Evolutionary conservation across 2,329 filamentous ascomycete genomes (phyloP), one percentile per base, ranked within the genome.

Genomic region (Sodiomyces alkalinus): DNA sequence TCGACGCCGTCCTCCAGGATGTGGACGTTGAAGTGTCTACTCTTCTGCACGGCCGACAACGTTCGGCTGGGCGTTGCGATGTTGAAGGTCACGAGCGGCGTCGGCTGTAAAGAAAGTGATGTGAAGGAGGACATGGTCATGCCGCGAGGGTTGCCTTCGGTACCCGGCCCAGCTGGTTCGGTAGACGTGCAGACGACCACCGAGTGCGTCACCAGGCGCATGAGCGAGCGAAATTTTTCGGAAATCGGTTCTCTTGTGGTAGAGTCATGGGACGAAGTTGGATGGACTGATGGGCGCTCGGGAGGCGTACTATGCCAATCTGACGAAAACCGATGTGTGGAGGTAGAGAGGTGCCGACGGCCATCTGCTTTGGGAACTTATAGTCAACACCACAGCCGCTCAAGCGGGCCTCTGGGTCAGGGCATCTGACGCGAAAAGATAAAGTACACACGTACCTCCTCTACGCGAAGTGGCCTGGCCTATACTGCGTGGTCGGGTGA

Each of bases 61-160:
- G 68, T 72, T 9, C 62, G 58, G 42, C 64, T 70, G 13, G 68
- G 68, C 17, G 60, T 55, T 15, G 58, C 57, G 27, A 73, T 55
- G 48, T 73, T 73, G 53, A 74, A 72, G 1, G 59, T 62, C 6
- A 74, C 47, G 8, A 65, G 49, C 1, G 67, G 66, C 16, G 48
- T 53, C 0, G 67, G 66, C n/a, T 43, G 38, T 12, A 72, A 52
- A 11, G 62, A 58, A 16, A 74, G 47, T 0, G 65, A 69, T 3
- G 67, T 67, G 36, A 74, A 62, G 3, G 66, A 71, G 6, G 68
- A 72, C 53, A 71, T 66, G 18, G 68, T 72, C 58, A 73, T 67
- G 26, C 59, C 68, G 18, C 60, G 55, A 5, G 58, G 43, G 34
- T 46, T 14, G 18, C 43, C 36, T 11, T 16, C 33, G 6, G 21